Conservation (phyloP, 1,284 basidiomycete genomes). For the Cryptococcus sp. region DNA sequence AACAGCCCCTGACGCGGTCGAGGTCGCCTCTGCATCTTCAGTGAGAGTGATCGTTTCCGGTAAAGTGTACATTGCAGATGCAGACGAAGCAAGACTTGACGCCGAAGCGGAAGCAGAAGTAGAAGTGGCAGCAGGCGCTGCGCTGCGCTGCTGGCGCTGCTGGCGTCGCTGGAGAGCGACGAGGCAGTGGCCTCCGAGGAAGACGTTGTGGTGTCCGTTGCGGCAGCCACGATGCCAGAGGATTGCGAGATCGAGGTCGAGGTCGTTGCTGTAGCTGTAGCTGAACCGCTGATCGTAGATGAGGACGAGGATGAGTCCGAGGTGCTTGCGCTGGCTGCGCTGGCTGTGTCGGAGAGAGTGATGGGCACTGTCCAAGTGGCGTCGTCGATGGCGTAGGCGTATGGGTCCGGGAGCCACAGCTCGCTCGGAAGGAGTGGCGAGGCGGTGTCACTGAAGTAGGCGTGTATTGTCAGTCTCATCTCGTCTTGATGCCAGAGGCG, state of each 20-base stretch:
- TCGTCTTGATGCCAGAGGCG: background rate
- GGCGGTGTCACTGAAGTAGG: background rate
- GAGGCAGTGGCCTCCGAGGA: no score
- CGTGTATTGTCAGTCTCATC: background rate
- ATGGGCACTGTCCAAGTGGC: background rate
- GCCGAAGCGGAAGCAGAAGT: no score
- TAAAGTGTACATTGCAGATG: no score
- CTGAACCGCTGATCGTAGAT: background rate
- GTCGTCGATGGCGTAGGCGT: background rate
- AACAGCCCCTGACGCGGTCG: no score
- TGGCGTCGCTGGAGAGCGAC: no score
- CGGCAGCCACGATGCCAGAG: background rate
- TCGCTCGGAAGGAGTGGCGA: background rate
- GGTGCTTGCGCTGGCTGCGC: background rate
- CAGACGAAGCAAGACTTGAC: no score
- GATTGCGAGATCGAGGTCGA: background rate
- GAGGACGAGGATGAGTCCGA: background rate
- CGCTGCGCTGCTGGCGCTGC: no score
- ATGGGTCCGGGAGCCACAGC: conserved; percentile 1
- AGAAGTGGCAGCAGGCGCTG: no score
- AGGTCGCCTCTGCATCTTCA: no score
- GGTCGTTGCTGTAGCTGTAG: background rate
- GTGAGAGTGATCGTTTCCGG: no score
- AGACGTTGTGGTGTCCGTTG: background rate
- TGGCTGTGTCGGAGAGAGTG: background rate